Percentiles rank a stretch among this genome's conserved stretches.
These are phyloP conservation scores for Boletus barrowsii DNA, from an alignment of 768 basidiomycete genomes.

Conservation along the genomic window DNA sequence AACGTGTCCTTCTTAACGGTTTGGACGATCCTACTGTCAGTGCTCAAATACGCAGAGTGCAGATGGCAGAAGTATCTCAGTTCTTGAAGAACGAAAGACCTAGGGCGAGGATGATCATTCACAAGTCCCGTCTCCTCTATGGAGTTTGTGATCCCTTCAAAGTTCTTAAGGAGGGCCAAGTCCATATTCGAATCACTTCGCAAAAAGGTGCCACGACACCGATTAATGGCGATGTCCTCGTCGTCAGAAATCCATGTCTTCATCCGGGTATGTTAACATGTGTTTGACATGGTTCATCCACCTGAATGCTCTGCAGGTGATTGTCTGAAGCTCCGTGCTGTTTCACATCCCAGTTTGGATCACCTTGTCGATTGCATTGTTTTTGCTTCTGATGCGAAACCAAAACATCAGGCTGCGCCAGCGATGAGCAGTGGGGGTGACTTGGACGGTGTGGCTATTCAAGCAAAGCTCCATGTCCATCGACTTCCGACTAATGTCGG, in stretches of 20 bases:
- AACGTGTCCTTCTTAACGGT: conserved; percentile 53
- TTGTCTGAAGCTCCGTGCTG: conserved; percentile 61
- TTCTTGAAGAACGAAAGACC: conserved; percentile 53
- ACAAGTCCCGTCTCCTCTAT: conserved; percentile 59
- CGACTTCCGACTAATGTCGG: not conserved
- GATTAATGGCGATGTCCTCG: conserved; percentile 58
- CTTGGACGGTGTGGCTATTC: conserved; percentile 43
- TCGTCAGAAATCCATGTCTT: conserved; percentile 67
- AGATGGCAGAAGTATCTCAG: conserved; percentile 48
- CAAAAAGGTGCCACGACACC: conserved; percentile 53
- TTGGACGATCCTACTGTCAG: conserved; percentile 43
- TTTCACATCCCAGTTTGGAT: conserved; percentile 43
- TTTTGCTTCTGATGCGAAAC: conserved; percentile 55
- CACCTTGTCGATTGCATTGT: conserved; percentile 69
- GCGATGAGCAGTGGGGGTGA: conserved; percentile 72
- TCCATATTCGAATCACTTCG: conserved; percentile 56
- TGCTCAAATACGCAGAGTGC: conserved; percentile 40
- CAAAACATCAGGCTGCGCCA: conserved; percentile 59
- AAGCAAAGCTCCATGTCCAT: not conserved
- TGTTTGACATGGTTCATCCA: not conserved
- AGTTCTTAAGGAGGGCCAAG: conserved; percentile 60
- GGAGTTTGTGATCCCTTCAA: conserved; percentile 68
- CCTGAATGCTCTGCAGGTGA: conserved; percentile 41
- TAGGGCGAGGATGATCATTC: conserved; percentile 57
- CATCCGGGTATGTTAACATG: conserved; percentile 48